Percentiles rank a stretch among this genome's conserved stretches.
phyloP scores from a whole-genome alignment of 2,329 filamentous ascomycete species.

The Balansia obtecta region DNA sequence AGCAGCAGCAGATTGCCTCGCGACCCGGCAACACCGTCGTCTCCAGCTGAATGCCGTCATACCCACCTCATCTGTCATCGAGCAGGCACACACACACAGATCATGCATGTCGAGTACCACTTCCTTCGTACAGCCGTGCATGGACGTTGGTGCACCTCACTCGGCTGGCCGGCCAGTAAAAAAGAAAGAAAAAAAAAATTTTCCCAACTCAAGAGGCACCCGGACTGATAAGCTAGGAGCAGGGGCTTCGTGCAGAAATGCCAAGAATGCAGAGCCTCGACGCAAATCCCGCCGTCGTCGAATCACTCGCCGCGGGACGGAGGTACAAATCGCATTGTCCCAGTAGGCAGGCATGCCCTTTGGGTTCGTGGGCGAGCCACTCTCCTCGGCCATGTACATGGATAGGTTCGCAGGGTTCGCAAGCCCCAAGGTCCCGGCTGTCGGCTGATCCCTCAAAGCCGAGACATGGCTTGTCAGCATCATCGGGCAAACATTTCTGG shows the following conservation, averaged over 20 bases:
- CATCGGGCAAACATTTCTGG: background rate
- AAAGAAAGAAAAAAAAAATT: no score
- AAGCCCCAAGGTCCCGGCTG: background rate
- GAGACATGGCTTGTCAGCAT: background rate
- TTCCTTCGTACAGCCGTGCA: no score
- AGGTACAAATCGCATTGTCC: background rate
- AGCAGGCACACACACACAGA: slow-evolving; percentile 2
- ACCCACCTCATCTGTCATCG: slow-evolving; percentile 1
- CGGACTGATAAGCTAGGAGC: no score
- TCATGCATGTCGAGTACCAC: no score
- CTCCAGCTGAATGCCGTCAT: background rate
- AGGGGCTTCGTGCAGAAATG: background rate
- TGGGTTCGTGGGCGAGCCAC: background rate
- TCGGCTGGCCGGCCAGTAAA: no score
- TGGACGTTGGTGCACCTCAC: no score
- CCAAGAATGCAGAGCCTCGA: background rate
- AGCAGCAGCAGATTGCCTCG: no score
- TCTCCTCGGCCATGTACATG: background rate
- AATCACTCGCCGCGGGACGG: background rate
- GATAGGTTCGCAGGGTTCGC: background rate
- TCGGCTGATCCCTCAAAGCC: background rate
- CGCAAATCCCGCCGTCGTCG: background rate
- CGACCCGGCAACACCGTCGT: no score
- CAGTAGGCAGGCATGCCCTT: background rate
- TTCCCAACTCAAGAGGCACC: no score